These are phyloP conservation scores for Tylopilus sp. DNA, from an alignment of 768 basidiomycete species.

Conservation along the genomic window DNA sequence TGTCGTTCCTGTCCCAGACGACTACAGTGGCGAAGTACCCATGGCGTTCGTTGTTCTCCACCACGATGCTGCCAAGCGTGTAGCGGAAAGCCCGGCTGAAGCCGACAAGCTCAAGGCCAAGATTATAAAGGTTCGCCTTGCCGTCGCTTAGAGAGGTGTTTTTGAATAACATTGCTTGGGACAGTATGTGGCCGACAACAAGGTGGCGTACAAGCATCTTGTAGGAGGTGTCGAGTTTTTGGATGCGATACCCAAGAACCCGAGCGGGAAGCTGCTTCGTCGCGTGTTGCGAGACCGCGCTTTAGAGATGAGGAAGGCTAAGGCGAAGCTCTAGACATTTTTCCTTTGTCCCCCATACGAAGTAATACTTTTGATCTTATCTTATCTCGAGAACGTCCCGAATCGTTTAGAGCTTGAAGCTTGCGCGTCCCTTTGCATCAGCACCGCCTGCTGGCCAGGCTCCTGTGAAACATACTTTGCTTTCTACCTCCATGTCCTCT, in stretches of 20 bases:
- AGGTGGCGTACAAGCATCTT: conserved; percentile 56
- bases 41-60: conserved; percentile 63
- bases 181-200: conserved; percentile 54
- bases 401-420: background rate
- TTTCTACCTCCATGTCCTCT: conserved; percentile 13
- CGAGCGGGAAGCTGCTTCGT: conserved; percentile 57
- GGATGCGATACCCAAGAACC: conserved; percentile 55
- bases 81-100: conserved; percentile 28
- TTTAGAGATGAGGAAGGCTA: conserved; percentile 26
- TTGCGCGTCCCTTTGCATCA: conserved; percentile 15
- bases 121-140: conserved; percentile 43
- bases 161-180: background rate
- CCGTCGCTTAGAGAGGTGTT: conserved; percentile 1
- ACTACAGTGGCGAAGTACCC: conserved; percentile 70
- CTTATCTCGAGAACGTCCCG: background rate
- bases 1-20: conserved; percentile 64
- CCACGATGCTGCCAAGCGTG: conserved; percentile 36
- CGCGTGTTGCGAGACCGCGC: conserved; percentile 52
- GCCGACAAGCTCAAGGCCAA: conserved; percentile 39
- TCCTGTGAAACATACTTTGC: background rate
- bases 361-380: no score
- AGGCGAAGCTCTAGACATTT: conserved; percentile 21
- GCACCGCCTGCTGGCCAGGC: conserved; percentile 4
- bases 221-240: conserved; percentile 58
- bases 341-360: no score